Evolutionary conservation across 169 alveolate species (phyloP).

Genomic region (Eimeria maxima): DNA sequence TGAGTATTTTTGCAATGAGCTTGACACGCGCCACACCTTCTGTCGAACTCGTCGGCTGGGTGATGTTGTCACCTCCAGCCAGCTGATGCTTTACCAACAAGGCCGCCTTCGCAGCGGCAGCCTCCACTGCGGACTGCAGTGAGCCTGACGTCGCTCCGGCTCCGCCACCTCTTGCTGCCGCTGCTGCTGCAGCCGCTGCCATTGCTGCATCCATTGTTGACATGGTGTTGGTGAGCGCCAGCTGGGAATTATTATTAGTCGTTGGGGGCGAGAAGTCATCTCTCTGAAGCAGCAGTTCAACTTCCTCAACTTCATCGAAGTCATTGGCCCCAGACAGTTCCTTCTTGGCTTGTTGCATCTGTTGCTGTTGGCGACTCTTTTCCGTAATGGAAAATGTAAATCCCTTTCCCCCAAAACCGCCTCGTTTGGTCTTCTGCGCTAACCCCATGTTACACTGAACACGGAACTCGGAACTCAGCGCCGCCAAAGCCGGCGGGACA

Average conservation of each 20-base stretch:
- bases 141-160: conserved; percentile 34
- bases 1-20: conserved; percentile 68
- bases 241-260: neutral
- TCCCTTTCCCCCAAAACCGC: conserved; percentile 98
- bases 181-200: conserved; percentile 71
- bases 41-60: conserved; percentile 55
- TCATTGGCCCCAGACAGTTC: conserved; percentile 88
- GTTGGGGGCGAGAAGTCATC: conserved; percentile 5
- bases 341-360: conserved; percentile 91
- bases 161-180: conserved; percentile 69
- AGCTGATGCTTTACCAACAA: conserved; percentile 70
- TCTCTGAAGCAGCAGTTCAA: conserved; percentile 77
- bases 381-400: conserved; percentile 96
- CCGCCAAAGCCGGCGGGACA: conserved; percentile 92
- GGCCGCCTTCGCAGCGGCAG: conserved; percentile 84
- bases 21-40: conserved; percentile 80
- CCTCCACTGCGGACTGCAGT: conserved; percentile 83
- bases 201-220: conserved; percentile 56
- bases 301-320: conserved; percentile 67
- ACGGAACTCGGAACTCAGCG: conserved; percentile 90
- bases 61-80: conserved; percentile 49
- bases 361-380: conserved; percentile 93
- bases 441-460: conserved; percentile 87
- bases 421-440: conserved; percentile 92
- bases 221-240: conserved; percentile 28